Evolutionary conservation across 257 asterid species (phyloP).

Genomic region (Penstemon eatonii): DNA sequence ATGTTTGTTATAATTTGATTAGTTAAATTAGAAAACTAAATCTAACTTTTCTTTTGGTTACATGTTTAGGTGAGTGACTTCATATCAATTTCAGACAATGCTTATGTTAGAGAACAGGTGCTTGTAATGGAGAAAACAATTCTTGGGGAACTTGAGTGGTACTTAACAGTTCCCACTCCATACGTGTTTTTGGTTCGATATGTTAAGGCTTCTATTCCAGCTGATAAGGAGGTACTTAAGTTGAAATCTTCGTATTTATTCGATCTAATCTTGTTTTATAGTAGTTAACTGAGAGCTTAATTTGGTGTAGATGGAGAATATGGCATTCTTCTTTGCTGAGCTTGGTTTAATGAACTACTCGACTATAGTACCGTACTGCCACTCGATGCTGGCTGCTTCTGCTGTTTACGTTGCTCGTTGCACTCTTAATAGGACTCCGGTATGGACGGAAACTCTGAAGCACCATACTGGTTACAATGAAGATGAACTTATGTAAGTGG

Average conservation of each 20-base stretch:
- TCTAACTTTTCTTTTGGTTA: not conserved
- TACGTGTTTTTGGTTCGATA: constrained; percentile 56
- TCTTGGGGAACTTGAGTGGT: constrained; percentile 62
- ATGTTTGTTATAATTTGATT: no score
- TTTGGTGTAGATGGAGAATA: constrained; percentile 56
- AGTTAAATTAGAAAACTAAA: not conserved
- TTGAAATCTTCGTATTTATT: not conserved
- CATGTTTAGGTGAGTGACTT: constrained; percentile 46
- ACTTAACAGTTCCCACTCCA: constrained; percentile 61
- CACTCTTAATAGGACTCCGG: constrained; percentile 56
- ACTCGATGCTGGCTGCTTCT: constrained; percentile 71
- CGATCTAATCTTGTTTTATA: not conserved
- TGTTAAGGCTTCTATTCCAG: constrained; percentile 50
- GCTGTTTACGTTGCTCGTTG: constrained; percentile 83
- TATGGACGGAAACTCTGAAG: constrained; percentile 70
- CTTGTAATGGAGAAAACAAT: constrained; percentile 58
- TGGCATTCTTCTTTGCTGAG: constrained; percentile 73
- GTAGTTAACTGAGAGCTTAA: not conserved
- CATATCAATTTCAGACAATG: constrained; percentile 55
- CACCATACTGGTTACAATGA: constrained; percentile 67
- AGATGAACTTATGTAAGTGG: constrained; percentile 54
- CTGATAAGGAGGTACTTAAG: constrained; percentile 44
- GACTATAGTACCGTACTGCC: constrained; percentile 37
- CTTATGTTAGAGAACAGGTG: constrained; percentile 56
- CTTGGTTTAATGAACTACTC: constrained; percentile 69